phyloP scores from a whole-genome alignment of 148 eudicot species.

The Cornus kousa region DNA sequence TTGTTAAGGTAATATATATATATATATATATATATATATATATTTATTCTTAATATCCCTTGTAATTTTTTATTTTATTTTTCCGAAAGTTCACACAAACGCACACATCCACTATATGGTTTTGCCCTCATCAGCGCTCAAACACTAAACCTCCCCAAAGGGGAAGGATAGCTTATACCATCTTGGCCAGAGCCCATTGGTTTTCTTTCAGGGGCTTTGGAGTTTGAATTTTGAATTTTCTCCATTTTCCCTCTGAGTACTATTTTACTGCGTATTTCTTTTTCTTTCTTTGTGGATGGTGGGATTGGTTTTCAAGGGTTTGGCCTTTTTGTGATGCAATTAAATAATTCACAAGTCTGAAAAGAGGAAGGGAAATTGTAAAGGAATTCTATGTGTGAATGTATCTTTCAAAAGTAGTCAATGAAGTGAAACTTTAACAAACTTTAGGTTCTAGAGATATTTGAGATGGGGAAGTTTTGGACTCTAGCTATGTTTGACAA shows the following conservation, averaged over 20 bases:
- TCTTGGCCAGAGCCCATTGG: no score
- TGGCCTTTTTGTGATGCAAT: background rate
- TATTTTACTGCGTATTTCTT: no score
- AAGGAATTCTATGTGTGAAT: background rate
- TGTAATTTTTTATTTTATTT: no score
- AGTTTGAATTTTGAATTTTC: background rate
- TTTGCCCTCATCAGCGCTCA: no score
- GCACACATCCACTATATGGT: no score
- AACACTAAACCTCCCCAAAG: no score
- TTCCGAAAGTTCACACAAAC: no score
- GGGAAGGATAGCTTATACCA: no score
- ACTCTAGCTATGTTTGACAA: background rate
- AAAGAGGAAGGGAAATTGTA: conserved; percentile 10
- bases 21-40: no score
- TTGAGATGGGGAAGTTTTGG: background rate
- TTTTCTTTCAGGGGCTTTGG: no score
- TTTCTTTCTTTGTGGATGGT: background rate
- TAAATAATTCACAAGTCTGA: background rate
- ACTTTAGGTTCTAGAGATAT: background rate
- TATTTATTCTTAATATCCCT: background rate
- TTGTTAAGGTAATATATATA: conserved; percentile 27
- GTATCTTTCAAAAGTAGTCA: background rate
- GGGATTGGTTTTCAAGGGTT: background rate
- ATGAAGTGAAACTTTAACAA: background rate
- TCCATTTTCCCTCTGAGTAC: no score